Evolutionary conservation across 768 basidiomycete genomes (phyloP), one percentile per base, ranked within the genome.

Genomic region (Royoungia palumana): DNA sequence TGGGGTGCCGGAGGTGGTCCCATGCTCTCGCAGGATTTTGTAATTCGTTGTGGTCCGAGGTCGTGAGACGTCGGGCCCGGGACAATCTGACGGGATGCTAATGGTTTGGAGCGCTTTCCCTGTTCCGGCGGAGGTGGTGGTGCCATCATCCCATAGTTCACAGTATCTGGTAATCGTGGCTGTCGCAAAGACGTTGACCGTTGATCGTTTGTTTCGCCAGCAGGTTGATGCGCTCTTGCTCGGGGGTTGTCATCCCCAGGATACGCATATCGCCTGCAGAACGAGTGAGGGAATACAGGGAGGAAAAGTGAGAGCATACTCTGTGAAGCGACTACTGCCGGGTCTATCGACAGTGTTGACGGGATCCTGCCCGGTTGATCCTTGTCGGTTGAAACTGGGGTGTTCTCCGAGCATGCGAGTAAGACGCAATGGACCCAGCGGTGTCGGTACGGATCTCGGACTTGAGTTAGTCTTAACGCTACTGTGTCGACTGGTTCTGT

Each of bases 211-310:
- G 76, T 32, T 14, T 14, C 5, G 6, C 5, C 16, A 5, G 32
- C 66, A 19, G 74, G 60, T 28, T 64, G 66, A 16, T 72, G 71
- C 3, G 66, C 56, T 30, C 71, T 72, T 44, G 61, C 64, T 49
- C 73, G 77, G 36, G 73, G 64, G 28, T 70, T 73, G 17, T 73
- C 70, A 20, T 77, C 74, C 20, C 77, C 76, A 5, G 64, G 69
- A 63, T 85, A 89, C n/a, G 80, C 78, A 62, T 81, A 90, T 65
- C 85, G 79, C 50, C 88, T 90, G 44, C 56, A 44, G 21, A 44
- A 37, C n/a, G n/a, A 22, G 41, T 49, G 19, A 53, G 53, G 46
- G 30, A 46, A 34, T 25, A 43, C 16, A 39, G 62, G 58, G 35
- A 17, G 39, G 36, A 19, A 46, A 21, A 6, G 45, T 37, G 24